Percentiles rank a stretch among this genome's conserved stretches.
These are phyloP conservation scores for Globisporangium nodosum DNA, from an alignment of 352 stramenopile species.

Conservation along the genomic window DNA sequence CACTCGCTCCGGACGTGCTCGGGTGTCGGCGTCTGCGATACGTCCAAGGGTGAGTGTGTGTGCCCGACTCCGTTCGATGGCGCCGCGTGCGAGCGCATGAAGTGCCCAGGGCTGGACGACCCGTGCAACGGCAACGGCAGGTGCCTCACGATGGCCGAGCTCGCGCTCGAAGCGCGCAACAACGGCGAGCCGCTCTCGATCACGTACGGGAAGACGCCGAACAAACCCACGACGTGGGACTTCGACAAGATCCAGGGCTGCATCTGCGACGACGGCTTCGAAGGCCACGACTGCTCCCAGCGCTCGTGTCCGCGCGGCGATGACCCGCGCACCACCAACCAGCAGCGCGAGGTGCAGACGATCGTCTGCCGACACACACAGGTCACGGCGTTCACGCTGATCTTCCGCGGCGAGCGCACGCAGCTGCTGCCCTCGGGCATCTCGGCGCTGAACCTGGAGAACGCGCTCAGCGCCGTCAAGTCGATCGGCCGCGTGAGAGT, in stretches of 20 bases:
- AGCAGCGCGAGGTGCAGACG: slow-evolving; percentile 59
- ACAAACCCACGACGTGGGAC: slow-evolving; percentile 78
- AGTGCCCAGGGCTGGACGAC: slow-evolving; percentile 49
- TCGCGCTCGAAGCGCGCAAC: slow-evolving; percentile 37
- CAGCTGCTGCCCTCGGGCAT: slow-evolving; percentile 35
- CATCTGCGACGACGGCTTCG: slow-evolving; percentile 78
- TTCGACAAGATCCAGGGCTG: slow-evolving; percentile 87
- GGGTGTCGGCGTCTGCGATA: slow-evolving; percentile 62
- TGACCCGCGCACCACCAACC: slow-evolving; percentile 56
- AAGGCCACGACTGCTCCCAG: slow-evolving; percentile 79
- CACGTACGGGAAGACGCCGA: slow-evolving; percentile 64
- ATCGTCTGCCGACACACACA: slow-evolving; percentile 41
- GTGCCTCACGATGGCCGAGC: slow-evolving; percentile 61
- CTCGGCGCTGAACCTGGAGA: slow-evolving; percentile 25
- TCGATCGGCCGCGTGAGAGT: slow-evolving; percentile 40
- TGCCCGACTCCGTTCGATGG: slow-evolving; percentile 62
- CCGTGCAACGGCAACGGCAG: slow-evolving; percentile 59
- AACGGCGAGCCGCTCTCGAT: slow-evolving; percentile 49
- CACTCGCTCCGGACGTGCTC: slow-evolving; percentile 56
- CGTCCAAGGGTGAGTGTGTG: slow-evolving; percentile 49
- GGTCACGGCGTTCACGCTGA: slow-evolving; percentile 47
- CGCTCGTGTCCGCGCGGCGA: slow-evolving; percentile 58
- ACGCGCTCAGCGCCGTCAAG: slow-evolving; percentile 30
- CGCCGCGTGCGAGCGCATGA: slow-evolving; percentile 63
- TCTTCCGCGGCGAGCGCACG: slow-evolving; percentile 47